Conservation (phyloP, 192 early-diverging fungal genomes). For the Pilobolus umbonatus region DNA sequence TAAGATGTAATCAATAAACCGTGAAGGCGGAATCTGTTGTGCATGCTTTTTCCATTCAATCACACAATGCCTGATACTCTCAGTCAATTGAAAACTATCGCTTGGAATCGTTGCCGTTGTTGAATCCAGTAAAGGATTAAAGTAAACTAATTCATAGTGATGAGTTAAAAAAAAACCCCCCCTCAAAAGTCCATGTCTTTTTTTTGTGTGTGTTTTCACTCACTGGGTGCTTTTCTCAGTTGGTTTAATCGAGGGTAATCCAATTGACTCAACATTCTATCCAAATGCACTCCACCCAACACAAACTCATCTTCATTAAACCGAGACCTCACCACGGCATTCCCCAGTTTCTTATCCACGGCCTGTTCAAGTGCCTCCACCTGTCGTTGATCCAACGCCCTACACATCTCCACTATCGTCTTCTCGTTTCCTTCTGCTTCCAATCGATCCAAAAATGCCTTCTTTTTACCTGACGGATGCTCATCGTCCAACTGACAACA, state of each 20-base stretch:
- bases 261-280: neutral
- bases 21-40: neutral
- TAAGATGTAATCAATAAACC: constrained; percentile 17
- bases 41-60: neutral
- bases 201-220: neutral
- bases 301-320: constrained; percentile 21
- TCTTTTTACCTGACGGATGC: no score
- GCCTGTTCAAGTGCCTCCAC: no score
- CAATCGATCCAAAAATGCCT: no score
- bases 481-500: constrained; percentile 12
- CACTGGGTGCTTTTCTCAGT: neutral
- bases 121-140: no score
- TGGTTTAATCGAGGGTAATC: neutral
- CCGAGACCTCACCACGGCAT: neutral
- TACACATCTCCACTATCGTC: no score
- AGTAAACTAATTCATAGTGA: neutral
- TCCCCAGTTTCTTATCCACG: constrained; percentile 17
- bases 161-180: no score
- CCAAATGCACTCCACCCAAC: constrained; percentile 9
- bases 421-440: no score
- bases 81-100: no score
- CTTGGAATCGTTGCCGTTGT: no score
- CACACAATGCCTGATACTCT: neutral
- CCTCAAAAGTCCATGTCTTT: no score
- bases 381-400: no score